Base-by-base conservation (phyloP, 805 yeast genomes). In the Candida stauntonica region DNA sequence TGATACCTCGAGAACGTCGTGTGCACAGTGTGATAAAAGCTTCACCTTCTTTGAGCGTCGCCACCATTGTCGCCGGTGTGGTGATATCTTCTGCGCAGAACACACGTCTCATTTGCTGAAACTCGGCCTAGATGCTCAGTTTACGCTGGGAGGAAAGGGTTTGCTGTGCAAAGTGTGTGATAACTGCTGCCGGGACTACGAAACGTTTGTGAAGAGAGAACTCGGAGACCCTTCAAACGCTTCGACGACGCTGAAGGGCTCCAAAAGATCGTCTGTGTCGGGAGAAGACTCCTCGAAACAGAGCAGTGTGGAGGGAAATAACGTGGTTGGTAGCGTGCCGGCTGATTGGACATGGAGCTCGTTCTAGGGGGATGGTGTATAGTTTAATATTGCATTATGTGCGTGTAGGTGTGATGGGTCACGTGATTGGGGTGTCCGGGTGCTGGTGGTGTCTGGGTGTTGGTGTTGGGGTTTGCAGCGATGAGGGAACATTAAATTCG, bases 51-150 rank as follows among this genome's bases (percentile, higher is more conserved):
- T 79, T 66, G 96, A 74, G 58, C 74, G 89, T 51, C 72, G 80
- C 46, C 95, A 85, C 55, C 95, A 85, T 64, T 85, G 95, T 57
- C 73, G 95, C 38, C 80, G 81, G 56, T 85, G 95, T 60, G 95
- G 95, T 26, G 86, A 83, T 29, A 75, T 85, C 16, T 85, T 76
- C 53, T 85, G 95, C 59, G 75, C 77, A 24, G 77, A 73, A 44
- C 89, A 86, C 59, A 70, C 80, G 4, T 64, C 72, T 7, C 80
- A 77, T 51, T 66, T 66, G 64, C 57, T 75, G 46, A 68, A 78
- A 62, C 66, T 76, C 54, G 66, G 79, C 55, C 64, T 71, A 52
- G 58, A 74, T 61, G 77, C 93, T 26, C 77, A 76, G 47, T 79
- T 78, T 47, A 72, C 79, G 50, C 75, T 81, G 38, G 86, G 81